A percentile compares a stretch with the other conserved stretches of the same genome.
Conservation (phyloP, 2,329 filamentous ascomycete genomes). For the Penicillium crustosum region DNA sequence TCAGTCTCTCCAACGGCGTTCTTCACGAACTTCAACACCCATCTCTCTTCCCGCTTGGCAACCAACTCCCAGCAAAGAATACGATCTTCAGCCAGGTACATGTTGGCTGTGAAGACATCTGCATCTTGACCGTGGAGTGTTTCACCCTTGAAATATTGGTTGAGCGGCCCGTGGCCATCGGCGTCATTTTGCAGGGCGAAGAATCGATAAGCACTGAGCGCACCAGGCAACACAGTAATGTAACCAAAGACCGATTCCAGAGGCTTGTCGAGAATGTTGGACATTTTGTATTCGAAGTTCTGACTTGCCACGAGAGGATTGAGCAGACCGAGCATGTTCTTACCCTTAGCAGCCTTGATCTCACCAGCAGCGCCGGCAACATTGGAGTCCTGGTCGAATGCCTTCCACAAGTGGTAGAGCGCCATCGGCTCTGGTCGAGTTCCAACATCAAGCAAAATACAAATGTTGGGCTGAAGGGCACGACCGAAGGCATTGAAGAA, state of each 20-base stretch:
- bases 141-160: constrained; percentile 99
- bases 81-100: constrained; percentile 98
- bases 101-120: constrained; percentile 96
- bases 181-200: constrained; percentile 95
- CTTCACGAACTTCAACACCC: constrained; percentile 98
- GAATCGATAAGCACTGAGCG: constrained; percentile 91
- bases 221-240: constrained; percentile 93
- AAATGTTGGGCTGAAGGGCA: constrained; percentile 91
- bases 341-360: constrained; percentile 95
- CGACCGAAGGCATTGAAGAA: constrained; percentile 98
- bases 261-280: constrained; percentile 96
- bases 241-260: constrained; percentile 97
- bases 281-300: constrained; percentile 99
- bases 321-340: constrained; percentile 74
- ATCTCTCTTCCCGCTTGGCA: constrained; percentile 88
- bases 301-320: constrained; percentile 96
- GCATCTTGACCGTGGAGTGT: constrained; percentile 94
- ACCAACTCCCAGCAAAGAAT: constrained; percentile 98
- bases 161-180: constrained; percentile 89
- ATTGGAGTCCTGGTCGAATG: constrained; percentile 95
- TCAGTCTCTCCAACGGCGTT: constrained; percentile 95
- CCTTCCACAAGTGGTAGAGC: constrained; percentile 98
- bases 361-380: constrained; percentile 96
- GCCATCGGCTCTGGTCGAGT: constrained; percentile 86
- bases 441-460: constrained; percentile 93